Conservation (phyloP, 495 filamentous ascomycete genomes). For the Sabuloglossum arenarium region DNA sequence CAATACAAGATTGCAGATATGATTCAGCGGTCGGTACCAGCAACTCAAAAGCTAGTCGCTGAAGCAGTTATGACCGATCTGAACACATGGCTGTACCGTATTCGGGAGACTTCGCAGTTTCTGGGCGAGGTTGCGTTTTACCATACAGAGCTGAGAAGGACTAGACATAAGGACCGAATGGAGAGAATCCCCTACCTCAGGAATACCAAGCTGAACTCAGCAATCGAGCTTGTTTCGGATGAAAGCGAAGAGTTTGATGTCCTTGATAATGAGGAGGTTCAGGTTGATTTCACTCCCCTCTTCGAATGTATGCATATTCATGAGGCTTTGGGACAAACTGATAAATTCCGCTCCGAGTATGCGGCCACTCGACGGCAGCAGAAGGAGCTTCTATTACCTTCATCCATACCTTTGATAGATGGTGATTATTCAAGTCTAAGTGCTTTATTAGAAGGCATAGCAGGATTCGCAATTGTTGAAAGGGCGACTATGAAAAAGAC, state of each 20-base stretch:
- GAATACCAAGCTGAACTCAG: conserved; percentile 82
- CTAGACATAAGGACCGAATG: conserved; percentile 59
- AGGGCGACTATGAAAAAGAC: conserved; percentile 77
- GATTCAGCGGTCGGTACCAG: conserved; percentile 85
- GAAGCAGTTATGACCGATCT: conserved; percentile 94
- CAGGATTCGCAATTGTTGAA: conserved; percentile 93
- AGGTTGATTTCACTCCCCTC: conserved; percentile 84
- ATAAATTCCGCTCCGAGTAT: conserved; percentile 80
- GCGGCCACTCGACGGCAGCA: conserved; percentile 72
- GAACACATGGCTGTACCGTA: conserved; percentile 93
- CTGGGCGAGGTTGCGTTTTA: conserved; percentile 94
- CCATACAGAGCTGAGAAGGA: conserved; percentile 73
- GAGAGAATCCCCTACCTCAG: conserved; percentile 47
- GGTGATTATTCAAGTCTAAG: conserved; percentile 54
- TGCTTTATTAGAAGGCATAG: conserved; percentile 75
- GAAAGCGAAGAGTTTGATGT: conserved; percentile 91
- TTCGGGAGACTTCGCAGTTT: conserved; percentile 87
- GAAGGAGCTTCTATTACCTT: conserved; percentile 71
- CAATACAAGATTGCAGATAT: conserved; percentile 91
- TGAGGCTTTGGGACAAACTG: conserved; percentile 77
- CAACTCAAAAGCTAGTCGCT: conserved; percentile 79
- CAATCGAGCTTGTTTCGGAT: conserved; percentile 86
- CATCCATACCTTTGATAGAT: conserved; percentile 44
- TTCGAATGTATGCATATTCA: conserved; percentile 96
- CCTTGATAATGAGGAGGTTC: conserved; percentile 78